Evolutionary conservation across 2,329 filamentous ascomycete genomes (phyloP).

Genomic region (Ophiocordyceps camponoti-rufipedis): DNA sequence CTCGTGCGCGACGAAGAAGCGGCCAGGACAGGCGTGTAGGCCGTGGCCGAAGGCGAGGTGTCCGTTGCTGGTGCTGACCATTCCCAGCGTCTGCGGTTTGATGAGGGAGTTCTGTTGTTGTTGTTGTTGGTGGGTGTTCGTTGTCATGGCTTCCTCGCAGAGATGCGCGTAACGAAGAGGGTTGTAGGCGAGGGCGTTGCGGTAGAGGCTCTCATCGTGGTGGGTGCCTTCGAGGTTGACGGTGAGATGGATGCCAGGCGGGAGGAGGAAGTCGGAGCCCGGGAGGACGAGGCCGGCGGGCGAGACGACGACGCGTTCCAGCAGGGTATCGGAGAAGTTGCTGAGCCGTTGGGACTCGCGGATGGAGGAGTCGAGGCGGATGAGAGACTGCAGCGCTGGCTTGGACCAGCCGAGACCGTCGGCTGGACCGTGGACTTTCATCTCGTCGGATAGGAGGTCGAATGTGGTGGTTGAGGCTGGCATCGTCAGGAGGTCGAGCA

Average conservation of each 20-base stretch:
- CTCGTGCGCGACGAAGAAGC: constrained; percentile 37
- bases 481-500: constrained; percentile 27
- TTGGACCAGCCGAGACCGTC: constrained; percentile 26
- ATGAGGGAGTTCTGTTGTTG: too few species aligned
- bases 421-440: constrained; percentile 8
- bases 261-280: constrained; percentile 13
- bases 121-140: too few species aligned
- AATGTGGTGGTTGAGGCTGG: constrained; percentile 16
- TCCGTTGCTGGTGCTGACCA: constrained; percentile 32
- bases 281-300: constrained; percentile 23
- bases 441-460: constrained; percentile 24
- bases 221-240: constrained; percentile 25
- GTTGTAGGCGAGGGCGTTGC: constrained; percentile 23
- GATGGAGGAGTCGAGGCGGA: constrained; percentile 30
- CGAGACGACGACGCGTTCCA: constrained; percentile 25
- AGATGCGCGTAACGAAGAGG: constrained; percentile 28
- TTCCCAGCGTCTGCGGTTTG: constrained; percentile 17
- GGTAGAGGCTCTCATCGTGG: constrained; percentile 25
- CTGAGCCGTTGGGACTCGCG: constrained; percentile 32
- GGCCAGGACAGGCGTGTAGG: constrained; percentile 29
- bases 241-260: constrained; percentile 22
- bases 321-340: constrained; percentile 25
- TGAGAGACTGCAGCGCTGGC: constrained; percentile 19
- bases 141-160: constrained; percentile 22
- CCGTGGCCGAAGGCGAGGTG: constrained; percentile 40